Percentiles rank a stretch among this genome's conserved stretches.
Conservation (phyloP, 2,329 filamentous ascomycete genomes). For the Zymoseptoria brevis region DNA sequence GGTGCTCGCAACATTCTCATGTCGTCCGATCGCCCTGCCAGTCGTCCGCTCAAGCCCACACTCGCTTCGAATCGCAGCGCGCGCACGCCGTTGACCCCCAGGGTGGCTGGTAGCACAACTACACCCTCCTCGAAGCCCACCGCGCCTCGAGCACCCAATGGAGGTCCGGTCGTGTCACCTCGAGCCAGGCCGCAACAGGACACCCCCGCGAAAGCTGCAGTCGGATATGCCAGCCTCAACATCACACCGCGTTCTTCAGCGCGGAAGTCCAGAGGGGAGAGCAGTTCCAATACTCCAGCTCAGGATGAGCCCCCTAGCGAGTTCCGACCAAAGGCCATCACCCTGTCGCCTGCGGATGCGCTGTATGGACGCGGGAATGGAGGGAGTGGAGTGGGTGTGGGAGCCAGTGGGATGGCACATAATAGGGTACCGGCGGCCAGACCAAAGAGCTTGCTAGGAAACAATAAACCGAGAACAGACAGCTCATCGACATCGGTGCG, state of each 20-base stretch:
- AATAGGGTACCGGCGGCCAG: slow-evolving; percentile 16
- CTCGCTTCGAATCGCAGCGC: slow-evolving; percentile 54
- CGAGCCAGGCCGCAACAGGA: slow-evolving; percentile 22
- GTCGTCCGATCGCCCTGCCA: slow-evolving; percentile 12
- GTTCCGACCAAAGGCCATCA: slow-evolving; percentile 3
- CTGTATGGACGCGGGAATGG: slow-evolving; percentile 11
- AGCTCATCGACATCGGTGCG: slow-evolving; percentile 29
- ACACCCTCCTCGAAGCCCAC: slow-evolving; percentile 26
- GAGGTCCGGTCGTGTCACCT: slow-evolving; percentile 30
- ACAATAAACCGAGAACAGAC: slow-evolving; percentile 20
- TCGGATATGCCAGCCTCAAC: slow-evolving; percentile 58
- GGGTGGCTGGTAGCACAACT: slow-evolving; percentile 34
- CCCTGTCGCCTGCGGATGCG: slow-evolving; percentile 7
- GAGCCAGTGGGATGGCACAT: slow-evolving; percentile 3
- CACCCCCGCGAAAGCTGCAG: slow-evolving; percentile 44
- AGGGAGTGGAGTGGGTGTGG: slow-evolving; percentile 13
- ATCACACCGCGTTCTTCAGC: slow-evolving; percentile 72
- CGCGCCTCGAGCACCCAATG: slow-evolving; percentile 24
- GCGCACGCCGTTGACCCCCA: slow-evolving; percentile 52
- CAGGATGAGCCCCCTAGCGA: slow-evolving; percentile 16
- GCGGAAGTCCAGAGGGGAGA: slow-evolving; percentile 64
- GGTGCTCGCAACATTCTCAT: neutral
- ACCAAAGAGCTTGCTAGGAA: slow-evolving; percentile 33
- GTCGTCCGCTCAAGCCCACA: slow-evolving; percentile 14
- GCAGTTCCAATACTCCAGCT: slow-evolving; percentile 50